Evolutionary conservation across 371 early-diverging fungal species (phyloP), one percentile per base, ranked within the genome.

Genomic region (Dinochytrium kinnereticum): DNA sequence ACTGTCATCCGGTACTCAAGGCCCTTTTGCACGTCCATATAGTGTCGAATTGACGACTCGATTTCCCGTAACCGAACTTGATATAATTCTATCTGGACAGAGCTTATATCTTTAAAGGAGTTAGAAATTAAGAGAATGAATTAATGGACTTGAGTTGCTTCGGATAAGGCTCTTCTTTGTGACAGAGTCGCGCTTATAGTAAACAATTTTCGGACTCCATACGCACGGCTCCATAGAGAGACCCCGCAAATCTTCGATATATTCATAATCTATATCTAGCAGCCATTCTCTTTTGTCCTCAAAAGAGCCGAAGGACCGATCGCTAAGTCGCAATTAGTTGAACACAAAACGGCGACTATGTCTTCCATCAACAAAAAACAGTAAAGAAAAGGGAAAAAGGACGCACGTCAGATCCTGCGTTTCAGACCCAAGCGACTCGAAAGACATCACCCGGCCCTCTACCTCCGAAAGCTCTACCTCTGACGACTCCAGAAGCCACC

Each of bases 201-300:
- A 92, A 49, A 86, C 83, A 19, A 91, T 75, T 68, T 84, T 81
- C 31, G 64, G 64, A 34, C 86, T 75, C 81, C 86, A 90, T 0
- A 86, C 82, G 74, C 91, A 89, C 0, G 92, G 89, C 0, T 88
- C 72, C 19, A 89, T 87, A 61, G 81, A 81, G 1, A 90, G 79
- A 0, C 51, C 68, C 1, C 84, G 84, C 15, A 72, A 34, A 1
- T 73, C 64, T 39, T 71, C 68, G 15, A 71, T 71, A 49, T 70
- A 79, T 28, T 73, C 64, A 39, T 31, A 72, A 73, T 83, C 84
- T 5, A 69, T 55, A 36, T 73, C 76, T 64, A 84, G 70, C 24
- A 77, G 53, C 84, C 84, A 84, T n/a, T 80, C 76, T n/a, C 53
- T 30, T 2, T 15, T 26, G n/a, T 66, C 66, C 15, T 66, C 66